Evolutionary conservation across 2,329 filamentous ascomycete genomes (phyloP).

Genomic region (Sclerotinia glacialis): DNA sequence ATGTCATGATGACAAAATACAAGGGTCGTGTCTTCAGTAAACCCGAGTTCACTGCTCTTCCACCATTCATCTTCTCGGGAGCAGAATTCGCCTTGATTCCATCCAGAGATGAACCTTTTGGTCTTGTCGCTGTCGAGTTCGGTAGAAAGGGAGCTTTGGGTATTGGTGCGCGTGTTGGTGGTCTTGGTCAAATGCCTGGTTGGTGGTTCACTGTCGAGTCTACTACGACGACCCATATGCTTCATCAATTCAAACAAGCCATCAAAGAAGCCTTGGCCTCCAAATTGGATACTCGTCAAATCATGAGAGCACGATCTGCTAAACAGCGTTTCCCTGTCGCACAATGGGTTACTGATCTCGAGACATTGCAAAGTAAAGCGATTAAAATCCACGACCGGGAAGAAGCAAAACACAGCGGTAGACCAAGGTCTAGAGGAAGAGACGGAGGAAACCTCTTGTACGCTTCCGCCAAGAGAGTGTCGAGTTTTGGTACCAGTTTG

Average conservation of each 20-base stretch:
- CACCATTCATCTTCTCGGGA: constrained; percentile 65
- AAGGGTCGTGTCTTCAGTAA: constrained; percentile 65
- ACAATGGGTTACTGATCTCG: constrained; percentile 64
- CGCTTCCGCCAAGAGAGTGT: constrained; percentile 17
- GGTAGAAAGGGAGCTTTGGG: constrained; percentile 66
- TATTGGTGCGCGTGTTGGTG: constrained; percentile 63
- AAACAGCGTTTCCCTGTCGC: constrained; percentile 66
- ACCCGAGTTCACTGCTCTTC: constrained; percentile 64
- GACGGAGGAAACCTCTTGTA: background rate
- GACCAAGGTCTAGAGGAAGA: constrained; percentile 23
- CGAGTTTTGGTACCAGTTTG: constrained; percentile 14
- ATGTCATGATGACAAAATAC: constrained; percentile 60
- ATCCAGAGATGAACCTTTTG: constrained; percentile 67
- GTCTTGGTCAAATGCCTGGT: constrained; percentile 67
- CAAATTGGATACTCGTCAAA: constrained; percentile 52
- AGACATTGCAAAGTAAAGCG: constrained; percentile 58
- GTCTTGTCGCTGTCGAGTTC: constrained; percentile 66
- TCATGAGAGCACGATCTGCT: constrained; percentile 63
- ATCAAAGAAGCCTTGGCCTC: constrained; percentile 61
- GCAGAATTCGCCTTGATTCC: constrained; percentile 68
- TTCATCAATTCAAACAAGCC: constrained; percentile 63
- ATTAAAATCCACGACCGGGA: constrained; percentile 45
- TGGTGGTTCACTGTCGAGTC: constrained; percentile 71
- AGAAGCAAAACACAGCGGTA: constrained; percentile 17
- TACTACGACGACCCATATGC: constrained; percentile 58